phyloP scores from a whole-genome alignment of 805 yeast species.

The Ascoidea rubescens region DNA sequence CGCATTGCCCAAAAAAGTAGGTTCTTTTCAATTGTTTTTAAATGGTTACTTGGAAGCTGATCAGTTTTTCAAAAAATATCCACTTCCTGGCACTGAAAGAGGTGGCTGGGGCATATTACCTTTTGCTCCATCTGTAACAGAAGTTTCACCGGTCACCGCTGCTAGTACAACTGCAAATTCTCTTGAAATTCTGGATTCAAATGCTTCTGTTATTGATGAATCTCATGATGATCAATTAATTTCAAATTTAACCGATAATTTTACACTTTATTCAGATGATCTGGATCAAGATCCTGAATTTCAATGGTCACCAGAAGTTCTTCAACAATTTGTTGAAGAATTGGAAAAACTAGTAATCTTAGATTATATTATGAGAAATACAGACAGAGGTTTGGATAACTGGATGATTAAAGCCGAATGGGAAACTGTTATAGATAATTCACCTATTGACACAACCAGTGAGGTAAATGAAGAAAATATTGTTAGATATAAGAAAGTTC shows the following conservation, averaged over 20 bases:
- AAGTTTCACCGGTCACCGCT: slow-evolving; percentile 5
- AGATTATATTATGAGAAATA: slow-evolving; percentile 61
- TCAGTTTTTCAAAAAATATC: slow-evolving; percentile 38
- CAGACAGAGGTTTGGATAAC: slow-evolving; percentile 62
- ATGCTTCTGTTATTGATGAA: not conserved
- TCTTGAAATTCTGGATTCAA: not conserved
- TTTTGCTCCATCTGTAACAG: slow-evolving; percentile 3
- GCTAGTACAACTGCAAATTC: not conserved
- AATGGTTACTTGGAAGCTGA: slow-evolving; percentile 47
- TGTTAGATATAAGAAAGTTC: slow-evolving; percentile 15
- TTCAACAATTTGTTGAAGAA: slow-evolving; percentile 42
- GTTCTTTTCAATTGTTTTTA: slow-evolving; percentile 54
- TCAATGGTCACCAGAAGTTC: slow-evolving; percentile 36
- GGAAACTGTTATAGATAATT: slow-evolving; percentile 14
- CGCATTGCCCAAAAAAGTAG: slow-evolving; percentile 34
- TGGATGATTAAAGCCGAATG: slow-evolving; percentile 62
- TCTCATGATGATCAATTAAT: not conserved
- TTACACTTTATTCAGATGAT: slow-evolving; percentile 1
- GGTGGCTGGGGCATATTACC: not conserved
- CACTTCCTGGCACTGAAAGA: slow-evolving; percentile 35
- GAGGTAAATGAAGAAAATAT: slow-evolving; percentile 5
- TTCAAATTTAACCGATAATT: not conserved
- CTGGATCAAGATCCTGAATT: slow-evolving; percentile 19
- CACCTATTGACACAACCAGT: slow-evolving; percentile 1
- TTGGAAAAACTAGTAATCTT: slow-evolving; percentile 56